Conservation (phyloP, 176 grass and related monocot genomes). For the Chrysopogon serrulatus region DNA sequence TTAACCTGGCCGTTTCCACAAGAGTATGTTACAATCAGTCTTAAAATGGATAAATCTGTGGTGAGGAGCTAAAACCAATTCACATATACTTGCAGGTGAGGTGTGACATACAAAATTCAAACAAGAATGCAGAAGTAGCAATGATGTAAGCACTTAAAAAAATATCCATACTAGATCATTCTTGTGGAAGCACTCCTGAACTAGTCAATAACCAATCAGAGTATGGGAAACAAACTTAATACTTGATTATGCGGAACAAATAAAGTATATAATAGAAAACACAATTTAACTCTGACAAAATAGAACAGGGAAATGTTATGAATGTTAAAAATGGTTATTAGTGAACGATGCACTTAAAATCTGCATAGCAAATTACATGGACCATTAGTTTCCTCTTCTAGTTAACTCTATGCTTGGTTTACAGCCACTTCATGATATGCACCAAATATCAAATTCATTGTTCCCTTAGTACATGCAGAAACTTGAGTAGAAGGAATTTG, state of each 20-base stretch:
- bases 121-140: not conserved
- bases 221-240: not conserved
- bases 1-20: not conserved
- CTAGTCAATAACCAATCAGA: not conserved
- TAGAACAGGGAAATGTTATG: not conserved
- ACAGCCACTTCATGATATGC: not conserved
- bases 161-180: not conserved
- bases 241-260: not conserved
- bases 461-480: not conserved
- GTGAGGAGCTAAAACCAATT: not conserved
- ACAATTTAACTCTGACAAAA: not conserved
- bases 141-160: not conserved
- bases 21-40: not conserved
- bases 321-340: not conserved
- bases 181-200: not conserved
- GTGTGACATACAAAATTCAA: not conserved
- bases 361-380: not conserved
- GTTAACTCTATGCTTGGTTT: not conserved
- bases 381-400: not conserved
- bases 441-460: not conserved
- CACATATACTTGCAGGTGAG: not conserved
- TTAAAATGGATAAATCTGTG: not conserved
- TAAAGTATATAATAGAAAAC: not conserved
- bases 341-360: not conserved
- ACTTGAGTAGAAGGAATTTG: slow-evolving; percentile 2